Evolutionary conservation across 2,329 filamentous ascomycete genomes (phyloP).

Genomic region (Penicillium freii): DNA sequence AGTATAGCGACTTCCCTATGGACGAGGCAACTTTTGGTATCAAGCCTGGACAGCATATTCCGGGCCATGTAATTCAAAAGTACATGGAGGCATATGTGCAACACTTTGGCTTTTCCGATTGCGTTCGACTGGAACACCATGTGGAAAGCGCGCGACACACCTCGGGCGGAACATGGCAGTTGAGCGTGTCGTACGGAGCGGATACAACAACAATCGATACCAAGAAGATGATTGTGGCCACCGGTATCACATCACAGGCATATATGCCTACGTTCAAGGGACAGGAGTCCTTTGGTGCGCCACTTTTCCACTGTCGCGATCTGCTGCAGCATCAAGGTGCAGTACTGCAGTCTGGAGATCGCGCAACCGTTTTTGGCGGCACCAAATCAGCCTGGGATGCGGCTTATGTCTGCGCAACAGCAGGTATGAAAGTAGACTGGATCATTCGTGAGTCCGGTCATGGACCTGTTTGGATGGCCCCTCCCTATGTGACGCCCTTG

Average conservation of each 20-base stretch:
- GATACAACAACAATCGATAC: constrained; percentile 25
- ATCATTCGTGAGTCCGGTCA: constrained; percentile 44
- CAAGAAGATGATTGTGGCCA: constrained; percentile 59
- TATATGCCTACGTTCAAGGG: constrained; percentile 54
- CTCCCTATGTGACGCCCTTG: constrained; percentile 61
- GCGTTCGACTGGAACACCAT: constrained; percentile 52
- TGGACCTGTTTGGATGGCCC: constrained; percentile 42
- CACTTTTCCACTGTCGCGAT: constrained; percentile 59
- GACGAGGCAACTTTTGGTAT: constrained; percentile 52
- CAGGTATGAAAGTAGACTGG: constrained; percentile 50
- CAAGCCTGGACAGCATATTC: constrained; percentile 56
- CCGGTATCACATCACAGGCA: constrained; percentile 59
- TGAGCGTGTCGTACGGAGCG: constrained; percentile 22
- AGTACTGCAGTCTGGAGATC: constrained; percentile 33
- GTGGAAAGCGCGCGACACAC: constrained; percentile 51
- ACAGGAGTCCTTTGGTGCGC: constrained; percentile 50
- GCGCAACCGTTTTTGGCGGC: constrained; percentile 56
- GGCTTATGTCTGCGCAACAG: constrained; percentile 56
- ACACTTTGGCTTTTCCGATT: constrained; percentile 50
- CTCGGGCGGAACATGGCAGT: constrained; percentile 38
- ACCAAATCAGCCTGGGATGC: constrained; percentile 64
- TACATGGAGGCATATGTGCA: constrained; percentile 59
- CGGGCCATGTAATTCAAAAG: constrained; percentile 54
- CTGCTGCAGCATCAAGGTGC: constrained; percentile 44
- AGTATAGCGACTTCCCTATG: constrained; percentile 74